phyloP scores from a whole-genome alignment of 2,329 filamentous ascomycete species.

The Talaromyces sp. region DNA sequence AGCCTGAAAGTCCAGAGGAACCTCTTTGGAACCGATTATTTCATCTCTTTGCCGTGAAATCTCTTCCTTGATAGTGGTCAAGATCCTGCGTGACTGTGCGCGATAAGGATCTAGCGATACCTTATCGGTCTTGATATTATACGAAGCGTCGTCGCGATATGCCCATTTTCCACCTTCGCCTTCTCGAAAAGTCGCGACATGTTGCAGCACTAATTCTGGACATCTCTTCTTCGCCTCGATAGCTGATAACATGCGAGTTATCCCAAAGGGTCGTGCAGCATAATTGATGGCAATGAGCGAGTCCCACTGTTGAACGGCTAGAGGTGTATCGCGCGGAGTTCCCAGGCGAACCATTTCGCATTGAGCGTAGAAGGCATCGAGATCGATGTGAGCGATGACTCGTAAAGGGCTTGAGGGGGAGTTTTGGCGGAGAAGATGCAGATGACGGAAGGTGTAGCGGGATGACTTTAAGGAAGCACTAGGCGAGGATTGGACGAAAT shows the following conservation, averaged over 20 bases:
- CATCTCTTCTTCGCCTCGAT: constrained; percentile 82
- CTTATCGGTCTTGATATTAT: constrained; percentile 81
- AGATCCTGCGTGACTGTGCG: constrained; percentile 74
- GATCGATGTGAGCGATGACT: constrained; percentile 84
- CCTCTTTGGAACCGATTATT: constrained; percentile 19
- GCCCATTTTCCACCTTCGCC: constrained; percentile 82
- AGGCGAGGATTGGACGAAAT: constrained; percentile 53
- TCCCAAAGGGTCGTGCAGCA: constrained; percentile 73
- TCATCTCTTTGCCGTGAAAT: constrained; percentile 51
- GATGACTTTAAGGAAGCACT: constrained; percentile 48
- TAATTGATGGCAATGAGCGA: constrained; percentile 97
- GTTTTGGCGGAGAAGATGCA: constrained; percentile 69
- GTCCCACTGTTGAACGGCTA: constrained; percentile 95
- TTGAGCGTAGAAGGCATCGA: constrained; percentile 97
- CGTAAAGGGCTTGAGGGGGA: constrained; percentile 72
- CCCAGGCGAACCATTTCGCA: constrained; percentile 88
- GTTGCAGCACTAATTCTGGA: constrained; percentile 77
- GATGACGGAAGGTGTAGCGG: constrained; percentile 78
- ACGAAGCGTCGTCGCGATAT: constrained; percentile 76
- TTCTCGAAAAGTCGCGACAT: constrained; percentile 92
- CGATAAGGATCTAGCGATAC: constrained; percentile 92
- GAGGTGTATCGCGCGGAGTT: constrained; percentile 67
- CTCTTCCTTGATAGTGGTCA: constrained; percentile 70
- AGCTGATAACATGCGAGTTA: constrained; percentile 73
- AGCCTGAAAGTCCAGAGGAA: constrained; percentile 29